These are phyloP conservation scores for Hypoxylon lienhwacheense DNA, from an alignment of 495 filamentous ascomycete species.

Conservation along the genomic window DNA sequence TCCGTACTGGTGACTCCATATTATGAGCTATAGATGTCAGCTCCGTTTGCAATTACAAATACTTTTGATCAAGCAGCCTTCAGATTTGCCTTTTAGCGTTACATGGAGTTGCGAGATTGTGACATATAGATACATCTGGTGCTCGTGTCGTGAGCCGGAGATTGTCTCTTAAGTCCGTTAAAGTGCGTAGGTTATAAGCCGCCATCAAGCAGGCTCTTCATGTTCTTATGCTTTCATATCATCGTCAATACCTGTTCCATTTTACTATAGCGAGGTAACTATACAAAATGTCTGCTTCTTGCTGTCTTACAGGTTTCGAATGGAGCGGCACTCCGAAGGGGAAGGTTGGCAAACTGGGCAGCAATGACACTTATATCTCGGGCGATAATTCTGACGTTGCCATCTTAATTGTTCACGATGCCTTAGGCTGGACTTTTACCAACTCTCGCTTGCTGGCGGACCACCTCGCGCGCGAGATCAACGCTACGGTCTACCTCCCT, in stretches of 20 bases:
- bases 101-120: not conserved
- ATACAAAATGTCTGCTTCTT: constrained; percentile 32
- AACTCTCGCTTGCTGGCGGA: constrained; percentile 62
- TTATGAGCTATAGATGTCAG: no score
- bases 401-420: constrained; percentile 59
- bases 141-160: no score
- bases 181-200: no score
- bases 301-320: constrained; percentile 47
- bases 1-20: no score
- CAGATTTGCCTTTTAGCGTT: no score
- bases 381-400: constrained; percentile 50
- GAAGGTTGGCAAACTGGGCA: constrained; percentile 40
- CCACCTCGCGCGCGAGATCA: constrained; percentile 54
- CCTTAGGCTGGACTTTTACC: constrained; percentile 61
- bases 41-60: no score
- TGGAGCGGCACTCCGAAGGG: constrained; percentile 54
- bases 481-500: constrained; percentile 58
- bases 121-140: not conserved
- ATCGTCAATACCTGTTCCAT: not conserved
- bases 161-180: not conserved
- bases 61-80: no score
- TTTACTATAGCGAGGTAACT: not conserved
- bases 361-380: constrained; percentile 47
- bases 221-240: no score
- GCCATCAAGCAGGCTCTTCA: no score